Base-by-base conservation (phyloP, 2,329 filamentous ascomycete genomes). In the Epichloe elymi region DNA sequence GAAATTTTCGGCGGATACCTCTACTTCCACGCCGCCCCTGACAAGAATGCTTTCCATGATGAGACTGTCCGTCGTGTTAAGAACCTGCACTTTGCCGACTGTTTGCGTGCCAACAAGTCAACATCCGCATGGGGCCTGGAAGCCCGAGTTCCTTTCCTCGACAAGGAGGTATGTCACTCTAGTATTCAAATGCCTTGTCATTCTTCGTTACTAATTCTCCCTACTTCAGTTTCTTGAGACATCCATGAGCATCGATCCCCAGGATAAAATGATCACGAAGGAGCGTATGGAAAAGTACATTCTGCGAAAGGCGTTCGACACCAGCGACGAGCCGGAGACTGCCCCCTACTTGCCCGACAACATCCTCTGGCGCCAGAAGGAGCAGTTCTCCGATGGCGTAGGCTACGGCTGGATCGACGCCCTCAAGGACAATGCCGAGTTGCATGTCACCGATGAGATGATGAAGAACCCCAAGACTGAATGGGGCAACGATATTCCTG, bases 351-450 rank as follows among this genome's bases (percentile, higher is more conserved):
- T 98, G n/a, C 93, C 94, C 7, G 84, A 95, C 17, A 82, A 90
- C 67, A 98, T 98, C 60, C 82, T 98, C 51, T 98, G 88, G 86
- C 80, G 94, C 66, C 94, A 98, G 72, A 98, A 98, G 82, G 93
- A 98, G 75, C 93, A 98, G 73, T 98, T 98, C 76, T 94, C 86
- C 53, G 94, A 98, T 63, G 94, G 93, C 66, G 93, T 98, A 52
- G 93, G 93, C 52, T 98, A 98, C 73, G 90, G 93, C 56, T 98
- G 93, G 93, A 98, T 98, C 65, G 93, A 98, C 64, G 86, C 84
- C 6, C 81, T 98, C 62, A 97, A 96, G 78, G 93, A 97, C 70
- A 87, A 85, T 63, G 93, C 93, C 36, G 89, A 94, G 71, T 68
- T 83, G 57, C 81, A 93, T 52, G 85, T 98, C 51, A 95, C 87